These are phyloP conservation scores for Fraxinus xanthoxyloides DNA, from an alignment of 305 asterid species.

Conservation along the genomic window DNA sequence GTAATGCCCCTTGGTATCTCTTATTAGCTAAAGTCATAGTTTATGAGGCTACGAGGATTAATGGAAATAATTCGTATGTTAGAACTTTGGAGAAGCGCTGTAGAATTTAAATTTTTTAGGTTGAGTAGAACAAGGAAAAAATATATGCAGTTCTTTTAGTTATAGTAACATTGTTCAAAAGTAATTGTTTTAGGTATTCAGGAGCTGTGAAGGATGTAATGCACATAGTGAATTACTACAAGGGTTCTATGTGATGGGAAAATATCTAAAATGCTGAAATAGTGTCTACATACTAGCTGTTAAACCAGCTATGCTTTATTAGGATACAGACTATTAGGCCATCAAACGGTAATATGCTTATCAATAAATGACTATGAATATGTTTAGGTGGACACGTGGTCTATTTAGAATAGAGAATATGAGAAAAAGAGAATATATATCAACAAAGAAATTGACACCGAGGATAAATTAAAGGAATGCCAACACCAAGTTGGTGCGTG, in stretches of 20 bases:
- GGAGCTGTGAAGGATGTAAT: not conserved
- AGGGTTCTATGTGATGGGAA: not conserved
- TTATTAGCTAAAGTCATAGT: not conserved
- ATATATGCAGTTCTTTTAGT: not conserved
- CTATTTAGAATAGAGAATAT: not conserved
- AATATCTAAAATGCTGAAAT: not conserved
- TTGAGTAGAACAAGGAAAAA: not conserved
- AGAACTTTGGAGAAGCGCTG: not conserved
- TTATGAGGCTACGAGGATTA: not conserved
- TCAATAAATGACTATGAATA: not conserved
- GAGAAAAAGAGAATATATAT: not conserved
- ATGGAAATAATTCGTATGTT: not conserved
- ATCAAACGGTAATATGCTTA: not conserved
- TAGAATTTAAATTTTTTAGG: not conserved
- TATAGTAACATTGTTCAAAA: not conserved
- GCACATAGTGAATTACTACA: not conserved
- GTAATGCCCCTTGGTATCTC: not conserved
- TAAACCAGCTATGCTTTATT: not conserved
- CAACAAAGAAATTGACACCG: not conserved
- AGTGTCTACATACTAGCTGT: not conserved
- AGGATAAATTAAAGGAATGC: not conserved
- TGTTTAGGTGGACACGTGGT: not conserved
- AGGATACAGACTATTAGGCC: not conserved
- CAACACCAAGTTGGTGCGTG: not conserved
- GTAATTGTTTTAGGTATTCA: not conserved